phyloP scores from a whole-genome alignment of 306 rosid genomes.

The Arachis hypogaea region DNA sequence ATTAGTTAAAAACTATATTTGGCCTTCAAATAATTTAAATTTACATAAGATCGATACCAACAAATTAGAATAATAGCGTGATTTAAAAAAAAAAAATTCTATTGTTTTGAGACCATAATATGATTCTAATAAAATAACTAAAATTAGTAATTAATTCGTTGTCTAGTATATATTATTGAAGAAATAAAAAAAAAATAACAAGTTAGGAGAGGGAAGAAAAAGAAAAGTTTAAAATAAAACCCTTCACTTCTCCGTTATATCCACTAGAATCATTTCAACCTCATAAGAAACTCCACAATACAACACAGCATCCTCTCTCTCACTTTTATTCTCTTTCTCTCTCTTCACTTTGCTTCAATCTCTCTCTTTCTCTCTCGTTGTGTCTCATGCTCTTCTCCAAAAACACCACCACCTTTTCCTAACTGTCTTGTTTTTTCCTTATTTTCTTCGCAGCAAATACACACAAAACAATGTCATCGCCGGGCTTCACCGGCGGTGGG shows the following conservation, averaged over 20 bases:
- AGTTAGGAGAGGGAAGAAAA: not conserved
- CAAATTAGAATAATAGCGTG: too few species aligned
- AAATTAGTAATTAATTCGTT: too few species aligned
- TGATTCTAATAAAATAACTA: too few species aligned
- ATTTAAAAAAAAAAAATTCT: too few species aligned
- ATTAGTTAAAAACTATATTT: too few species aligned
- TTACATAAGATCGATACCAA: too few species aligned
- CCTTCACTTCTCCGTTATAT: conserved; percentile 42
- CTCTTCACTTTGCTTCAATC: conserved; percentile 28
- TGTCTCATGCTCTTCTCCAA: conserved; percentile 56
- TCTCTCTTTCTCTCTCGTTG: not conserved
- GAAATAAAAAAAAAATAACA: not conserved
- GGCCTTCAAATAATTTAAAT: too few species aligned
- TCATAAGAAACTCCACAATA: conserved; percentile 36
- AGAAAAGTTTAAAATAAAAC: not conserved
- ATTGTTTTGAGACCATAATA: too few species aligned
- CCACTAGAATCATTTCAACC: conserved; percentile 48
- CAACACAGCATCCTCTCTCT: not conserved
- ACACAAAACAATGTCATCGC: conserved; percentile 54
- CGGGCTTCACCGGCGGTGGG: conserved; percentile 74
- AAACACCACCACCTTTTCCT: conserved; percentile 45
- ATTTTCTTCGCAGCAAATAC: conserved; percentile 10
- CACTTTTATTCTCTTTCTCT: not conserved
- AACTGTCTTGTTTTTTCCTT: conserved; percentile 22
- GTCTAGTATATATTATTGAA: not conserved